A percentile compares a stretch with the other conserved stretches of the same genome.
Evolutionary conservation across 495 filamentous ascomycete species (phyloP).

Genomic region (Penicillium longicatenatum): DNA sequence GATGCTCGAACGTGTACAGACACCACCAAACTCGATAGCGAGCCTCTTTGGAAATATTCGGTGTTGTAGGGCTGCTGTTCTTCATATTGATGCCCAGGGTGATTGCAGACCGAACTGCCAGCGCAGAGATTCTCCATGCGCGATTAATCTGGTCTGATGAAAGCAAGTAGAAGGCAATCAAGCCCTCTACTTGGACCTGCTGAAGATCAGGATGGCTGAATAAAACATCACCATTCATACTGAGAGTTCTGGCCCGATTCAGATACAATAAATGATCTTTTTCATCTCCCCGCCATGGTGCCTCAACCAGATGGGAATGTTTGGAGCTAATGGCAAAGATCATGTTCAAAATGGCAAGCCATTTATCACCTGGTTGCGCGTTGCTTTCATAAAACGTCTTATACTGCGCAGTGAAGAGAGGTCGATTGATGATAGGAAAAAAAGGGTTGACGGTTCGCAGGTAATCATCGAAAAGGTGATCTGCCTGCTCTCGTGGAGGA

Average conservation of each 20-base stretch:
- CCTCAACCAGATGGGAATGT: slow-evolving; percentile 56
- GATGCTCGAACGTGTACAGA: slow-evolving; percentile 61
- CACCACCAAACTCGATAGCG: slow-evolving; percentile 69
- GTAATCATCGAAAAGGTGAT: slow-evolving; percentile 58
- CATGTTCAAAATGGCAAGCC: slow-evolving; percentile 65
- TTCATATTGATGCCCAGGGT: slow-evolving; percentile 66
- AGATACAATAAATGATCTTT: slow-evolving; percentile 52
- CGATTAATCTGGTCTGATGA: slow-evolving; percentile 63
- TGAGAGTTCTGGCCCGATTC: slow-evolving; percentile 58
- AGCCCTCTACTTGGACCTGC: slow-evolving; percentile 60
- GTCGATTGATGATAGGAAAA: slow-evolving; percentile 61
- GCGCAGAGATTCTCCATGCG: slow-evolving; percentile 63
- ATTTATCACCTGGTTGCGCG: slow-evolving; percentile 50
- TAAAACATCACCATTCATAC: slow-evolving; percentile 54
- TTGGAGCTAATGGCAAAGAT: slow-evolving; percentile 66
- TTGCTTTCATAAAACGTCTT: slow-evolving; percentile 44
- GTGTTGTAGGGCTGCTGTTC: slow-evolving; percentile 52
- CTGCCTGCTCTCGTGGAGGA: slow-evolving; percentile 55
- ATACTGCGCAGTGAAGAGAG: slow-evolving; percentile 48
- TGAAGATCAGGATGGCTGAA: slow-evolving; percentile 63
- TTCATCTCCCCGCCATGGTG: slow-evolving; percentile 50
- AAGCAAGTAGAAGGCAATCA: slow-evolving; percentile 64
- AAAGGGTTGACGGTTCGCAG: slow-evolving; percentile 59
- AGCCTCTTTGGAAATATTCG: slow-evolving; percentile 59
- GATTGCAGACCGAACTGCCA: slow-evolving; percentile 62